Evolutionary conservation across 352 stramenopile species (phyloP), one percentile per base, ranked within the genome.

Genomic region (Phytophthora brassicae): DNA sequence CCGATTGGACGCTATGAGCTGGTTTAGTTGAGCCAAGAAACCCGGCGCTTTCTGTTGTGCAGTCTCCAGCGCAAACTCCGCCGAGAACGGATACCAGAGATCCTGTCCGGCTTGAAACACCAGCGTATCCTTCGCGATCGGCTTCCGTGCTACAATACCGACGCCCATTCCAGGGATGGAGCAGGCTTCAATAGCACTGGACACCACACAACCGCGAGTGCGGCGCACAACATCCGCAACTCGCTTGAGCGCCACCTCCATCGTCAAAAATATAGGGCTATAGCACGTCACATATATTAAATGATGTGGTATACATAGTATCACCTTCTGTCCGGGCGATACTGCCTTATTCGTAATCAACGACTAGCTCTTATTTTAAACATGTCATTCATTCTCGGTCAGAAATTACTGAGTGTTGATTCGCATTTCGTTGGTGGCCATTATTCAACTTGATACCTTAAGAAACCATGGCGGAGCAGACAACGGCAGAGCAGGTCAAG

Each of bases 11-110:
- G 62, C 46, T 12, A 92, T 39, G 3, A 92, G 66, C 39, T 74
- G 64, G 12, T 87, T 68, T 24, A 91, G 49, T 53, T 88, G 84
- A 4, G 47, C 50, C 24, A 93, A 51, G 42, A 95, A 90, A 9
- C 70, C 74, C 19, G 84, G 81, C 1, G 84, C 81, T 51, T 91
- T 84, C 22, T 69, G 64, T 44, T 81, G 76, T 26, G 83, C 80
- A 56, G 82, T 67, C 31, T 83, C 72, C 33, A 89, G 66, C 1
- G 86, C 86, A 53, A 46, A 73, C 45, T 89, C 77, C 16, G 86
- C 77, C n/a, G 86, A 95, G 56, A 94, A 88, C 3, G 85, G 79
- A 23, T 78, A 79, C 86, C 83, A 95, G 19, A 70, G 61, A 12
- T 88, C 79, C 0, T 67, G 59, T 1, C 68, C 71, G 7, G 84